phyloP scores from a whole-genome alignment of 345 rosid genomes.

The Fremontodendron californicum region DNA sequence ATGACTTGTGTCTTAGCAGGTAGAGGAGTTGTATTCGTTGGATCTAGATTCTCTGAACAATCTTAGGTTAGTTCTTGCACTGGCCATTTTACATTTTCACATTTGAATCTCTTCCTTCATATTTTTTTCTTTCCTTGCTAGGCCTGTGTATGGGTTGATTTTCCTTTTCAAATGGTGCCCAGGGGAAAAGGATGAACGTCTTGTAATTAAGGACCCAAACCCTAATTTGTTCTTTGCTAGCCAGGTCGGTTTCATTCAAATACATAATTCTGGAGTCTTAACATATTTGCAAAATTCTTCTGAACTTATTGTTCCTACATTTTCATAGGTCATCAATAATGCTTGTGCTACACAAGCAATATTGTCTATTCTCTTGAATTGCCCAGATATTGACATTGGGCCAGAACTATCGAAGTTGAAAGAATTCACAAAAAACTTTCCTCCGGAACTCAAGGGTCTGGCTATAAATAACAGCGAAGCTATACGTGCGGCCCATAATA shows the following conservation, averaged over 20 bases:
- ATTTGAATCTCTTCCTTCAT: neutral
- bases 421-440: constrained; percentile 87
- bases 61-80: constrained; percentile 54
- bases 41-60: constrained; percentile 80
- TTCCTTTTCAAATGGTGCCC: constrained; percentile 98
- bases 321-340: constrained; percentile 78
- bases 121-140: constrained; percentile 19
- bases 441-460: constrained; percentile 90
- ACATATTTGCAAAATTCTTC: neutral
- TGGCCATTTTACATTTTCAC: neutral
- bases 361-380: constrained; percentile 81
- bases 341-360: constrained; percentile 99
- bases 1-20: constrained; percentile 44
- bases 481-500: constrained; percentile 85
- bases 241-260: constrained; percentile 51
- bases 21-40: constrained; percentile 91
- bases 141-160: constrained; percentile 93
- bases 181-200: constrained; percentile 89
- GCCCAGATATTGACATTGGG: constrained; percentile 84
- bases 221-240: constrained; percentile 84
- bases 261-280: neutral
- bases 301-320: constrained; percentile 11
- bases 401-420: constrained; percentile 73
- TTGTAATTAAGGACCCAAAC: constrained; percentile 71
- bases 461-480: constrained; percentile 97